Conservation (phyloP, 176 grass and related monocot genomes). For the Aechmea fasciata region DNA sequence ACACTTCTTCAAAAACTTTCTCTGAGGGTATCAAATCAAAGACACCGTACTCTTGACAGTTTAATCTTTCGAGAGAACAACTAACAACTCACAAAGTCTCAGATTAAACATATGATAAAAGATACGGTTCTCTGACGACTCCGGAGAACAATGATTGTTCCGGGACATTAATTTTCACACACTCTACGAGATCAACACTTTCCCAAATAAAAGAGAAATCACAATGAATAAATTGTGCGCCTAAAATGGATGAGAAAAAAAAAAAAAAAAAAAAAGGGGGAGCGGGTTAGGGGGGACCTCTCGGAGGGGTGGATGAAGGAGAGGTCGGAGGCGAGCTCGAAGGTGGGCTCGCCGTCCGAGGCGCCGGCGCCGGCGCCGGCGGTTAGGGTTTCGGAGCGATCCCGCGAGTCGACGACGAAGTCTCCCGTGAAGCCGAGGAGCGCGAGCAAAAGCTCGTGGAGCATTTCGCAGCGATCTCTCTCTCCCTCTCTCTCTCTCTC, state of each 20-base stretch:
- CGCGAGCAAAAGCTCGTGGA: conserved; percentile 85
- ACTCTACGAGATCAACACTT: too few species aligned
- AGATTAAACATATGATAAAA: too few species aligned
- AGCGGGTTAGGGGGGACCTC: conserved; percentile 31
- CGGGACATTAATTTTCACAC: too few species aligned
- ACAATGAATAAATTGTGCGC: neutral
- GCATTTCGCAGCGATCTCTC: conserved; percentile 31
- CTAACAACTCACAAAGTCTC: too few species aligned
- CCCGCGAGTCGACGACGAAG: conserved; percentile 57
- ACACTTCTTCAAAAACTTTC: too few species aligned
- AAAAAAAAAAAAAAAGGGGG: conserved; percentile 15
- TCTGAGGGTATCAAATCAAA: too few species aligned
- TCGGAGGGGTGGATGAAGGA: conserved; percentile 82
- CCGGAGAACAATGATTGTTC: too few species aligned
- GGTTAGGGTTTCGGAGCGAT: conserved; percentile 14
- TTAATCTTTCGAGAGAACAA: too few species aligned
- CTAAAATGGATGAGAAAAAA: neutral
- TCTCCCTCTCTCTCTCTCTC: neutral
- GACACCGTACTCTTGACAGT: too few species aligned
- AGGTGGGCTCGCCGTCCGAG: conserved; percentile 35
- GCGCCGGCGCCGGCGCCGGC: conserved; percentile 10
- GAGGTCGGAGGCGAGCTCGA: conserved; percentile 81
- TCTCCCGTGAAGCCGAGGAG: conserved; percentile 91
- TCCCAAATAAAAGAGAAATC: too few species aligned
- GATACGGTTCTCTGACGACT: too few species aligned